Conservation (phyloP, 2,329 filamentous ascomycete species). For the Daldinia sp. region DNA sequence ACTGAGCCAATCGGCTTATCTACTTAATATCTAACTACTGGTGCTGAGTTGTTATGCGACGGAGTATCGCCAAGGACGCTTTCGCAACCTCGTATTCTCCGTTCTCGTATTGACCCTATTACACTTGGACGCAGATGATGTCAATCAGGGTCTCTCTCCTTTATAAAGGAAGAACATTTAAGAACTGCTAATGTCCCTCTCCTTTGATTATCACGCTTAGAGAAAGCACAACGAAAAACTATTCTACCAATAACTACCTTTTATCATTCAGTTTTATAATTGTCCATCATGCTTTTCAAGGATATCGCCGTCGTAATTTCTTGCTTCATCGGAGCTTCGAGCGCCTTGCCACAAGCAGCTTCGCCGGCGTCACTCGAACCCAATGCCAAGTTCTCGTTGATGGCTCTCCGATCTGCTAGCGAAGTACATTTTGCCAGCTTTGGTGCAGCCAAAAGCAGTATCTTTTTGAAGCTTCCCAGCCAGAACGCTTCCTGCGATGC, state of each 20-base stretch:
- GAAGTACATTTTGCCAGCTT: constrained; percentile 57
- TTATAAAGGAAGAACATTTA: not conserved
- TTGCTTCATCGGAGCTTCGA: constrained; percentile 47
- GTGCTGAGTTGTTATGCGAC: not conserved
- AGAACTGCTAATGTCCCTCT: not conserved
- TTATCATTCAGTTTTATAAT: not conserved
- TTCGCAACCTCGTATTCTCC: constrained; percentile 13
- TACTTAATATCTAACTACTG: too few species aligned
- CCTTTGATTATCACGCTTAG: not conserved
- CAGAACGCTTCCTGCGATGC: constrained; percentile 60
- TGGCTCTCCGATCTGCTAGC: constrained; percentile 59
- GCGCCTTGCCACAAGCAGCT: constrained; percentile 41
- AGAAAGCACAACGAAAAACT: not conserved
- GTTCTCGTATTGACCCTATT: constrained; percentile 18
- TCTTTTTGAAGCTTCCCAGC: constrained; percentile 54
- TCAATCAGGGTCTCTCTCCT: not conserved
- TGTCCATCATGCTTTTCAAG: constrained; percentile 52
- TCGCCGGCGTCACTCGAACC: constrained; percentile 19
- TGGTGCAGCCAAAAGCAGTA: constrained; percentile 54
- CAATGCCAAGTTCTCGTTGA: constrained; percentile 55
- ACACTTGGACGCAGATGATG: constrained; percentile 3
- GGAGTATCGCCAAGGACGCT: constrained; percentile 16
- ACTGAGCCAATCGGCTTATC: constrained; percentile 4
- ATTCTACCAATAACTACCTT: not conserved
- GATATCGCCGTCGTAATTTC: constrained; percentile 61